Conservation (phyloP, 2,329 filamentous ascomycete genomes). For the Penicillium sp. region DNA sequence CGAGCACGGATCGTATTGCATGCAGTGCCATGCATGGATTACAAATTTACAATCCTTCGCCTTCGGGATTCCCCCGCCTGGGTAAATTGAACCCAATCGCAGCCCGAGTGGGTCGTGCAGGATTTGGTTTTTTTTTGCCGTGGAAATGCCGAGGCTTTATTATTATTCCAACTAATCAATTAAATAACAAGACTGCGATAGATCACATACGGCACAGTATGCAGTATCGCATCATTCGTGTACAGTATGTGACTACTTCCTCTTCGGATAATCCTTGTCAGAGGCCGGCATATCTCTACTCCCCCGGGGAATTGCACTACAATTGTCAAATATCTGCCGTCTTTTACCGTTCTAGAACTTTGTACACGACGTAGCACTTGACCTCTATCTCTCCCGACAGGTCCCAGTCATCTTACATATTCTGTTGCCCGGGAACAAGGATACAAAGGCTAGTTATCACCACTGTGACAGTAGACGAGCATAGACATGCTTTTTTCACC, state of each 20-base stretch:
- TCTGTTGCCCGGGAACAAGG: too few species aligned
- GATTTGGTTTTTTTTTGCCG: not conserved
- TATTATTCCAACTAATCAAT: not conserved
- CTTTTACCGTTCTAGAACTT: too few species aligned
- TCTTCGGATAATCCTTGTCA: not conserved
- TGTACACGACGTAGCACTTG: too few species aligned
- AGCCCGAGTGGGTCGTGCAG: slow-evolving; percentile 1
- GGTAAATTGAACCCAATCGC: not conserved
- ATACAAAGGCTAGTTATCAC: too few species aligned
- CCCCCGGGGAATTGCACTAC: too few species aligned
- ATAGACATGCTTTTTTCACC: too few species aligned
- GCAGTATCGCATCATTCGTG: not conserved
- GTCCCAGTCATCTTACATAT: too few species aligned
- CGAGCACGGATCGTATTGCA: not conserved
- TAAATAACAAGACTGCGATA: not conserved
- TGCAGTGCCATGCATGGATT: not conserved
- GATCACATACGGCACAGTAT: not conserved
- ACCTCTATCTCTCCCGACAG: too few species aligned
- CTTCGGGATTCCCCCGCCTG: not conserved
- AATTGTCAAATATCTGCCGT: too few species aligned
- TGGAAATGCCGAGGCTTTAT: not conserved
- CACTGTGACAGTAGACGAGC: too few species aligned
- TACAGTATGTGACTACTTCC: not conserved
- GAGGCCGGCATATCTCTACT: too few species aligned
- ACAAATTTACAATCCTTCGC: not conserved